These are phyloP conservation scores for Aspergillus sp. DNA, from an alignment of 2,329 filamentous ascomycete genomes.

Conservation along the genomic window DNA sequence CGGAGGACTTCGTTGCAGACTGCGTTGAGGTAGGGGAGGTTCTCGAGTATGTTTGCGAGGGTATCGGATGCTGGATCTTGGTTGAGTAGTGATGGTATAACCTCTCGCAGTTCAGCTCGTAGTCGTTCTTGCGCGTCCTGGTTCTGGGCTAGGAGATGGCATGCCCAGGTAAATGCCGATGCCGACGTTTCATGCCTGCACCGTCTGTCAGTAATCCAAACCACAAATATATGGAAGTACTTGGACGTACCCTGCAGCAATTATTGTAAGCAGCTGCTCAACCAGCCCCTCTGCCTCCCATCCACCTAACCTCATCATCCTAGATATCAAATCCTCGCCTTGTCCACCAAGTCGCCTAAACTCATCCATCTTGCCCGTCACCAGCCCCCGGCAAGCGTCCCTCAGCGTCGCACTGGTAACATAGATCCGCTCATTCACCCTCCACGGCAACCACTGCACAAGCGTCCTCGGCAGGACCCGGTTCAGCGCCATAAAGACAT, in stretches of 20 bases:
- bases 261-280: not conserved
- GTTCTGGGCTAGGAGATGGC: not conserved
- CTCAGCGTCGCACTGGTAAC: not conserved
- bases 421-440: not conserved
- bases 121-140: not conserved
- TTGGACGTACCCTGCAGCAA: not conserved
- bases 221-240: no score
- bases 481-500: not conserved
- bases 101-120: not conserved
- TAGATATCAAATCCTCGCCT: not conserved
- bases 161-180: conserved; percentile 3
- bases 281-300: not conserved
- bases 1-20: conserved; percentile 8
- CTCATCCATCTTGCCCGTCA: not conserved
- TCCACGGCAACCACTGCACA: not conserved
- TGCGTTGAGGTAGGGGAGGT: conserved; percentile 1
- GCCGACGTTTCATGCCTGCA: conserved; percentile 6
- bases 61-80: not conserved
- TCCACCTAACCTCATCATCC: not conserved
- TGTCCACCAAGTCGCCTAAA: not conserved
- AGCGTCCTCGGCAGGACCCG: not conserved
- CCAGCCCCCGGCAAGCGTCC: not conserved
- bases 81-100: not conserved
- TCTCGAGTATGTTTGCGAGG: not conserved
- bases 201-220: not conserved